These are phyloP conservation scores for Tricholoma matsutake DNA, from an alignment of 768 basidiomycete species.

Conservation along the genomic window DNA sequence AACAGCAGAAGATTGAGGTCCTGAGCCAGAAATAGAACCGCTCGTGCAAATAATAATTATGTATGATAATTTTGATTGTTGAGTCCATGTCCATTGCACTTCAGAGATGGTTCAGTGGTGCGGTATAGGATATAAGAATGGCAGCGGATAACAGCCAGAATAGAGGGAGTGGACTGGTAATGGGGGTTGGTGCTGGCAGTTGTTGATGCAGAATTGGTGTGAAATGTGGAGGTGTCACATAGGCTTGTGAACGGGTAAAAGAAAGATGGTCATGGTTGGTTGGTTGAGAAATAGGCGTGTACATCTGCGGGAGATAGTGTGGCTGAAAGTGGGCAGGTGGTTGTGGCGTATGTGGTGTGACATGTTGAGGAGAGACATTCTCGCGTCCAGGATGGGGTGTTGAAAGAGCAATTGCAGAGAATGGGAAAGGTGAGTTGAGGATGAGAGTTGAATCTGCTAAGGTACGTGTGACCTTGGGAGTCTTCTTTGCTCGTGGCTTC, in stretches of 20 bases:
- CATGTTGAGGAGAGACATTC: neutral
- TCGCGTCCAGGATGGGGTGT: neutral
- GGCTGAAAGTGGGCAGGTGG: too few relatives aligned
- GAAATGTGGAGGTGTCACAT: neutral
- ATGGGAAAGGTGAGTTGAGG: neutral
- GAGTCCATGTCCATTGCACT: too few relatives aligned
- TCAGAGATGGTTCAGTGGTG: too few relatives aligned
- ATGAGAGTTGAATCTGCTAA: neutral
- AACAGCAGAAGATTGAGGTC: conserved; percentile 6
- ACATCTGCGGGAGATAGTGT: neutral
- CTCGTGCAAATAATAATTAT: neutral
- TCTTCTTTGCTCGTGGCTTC: neutral
- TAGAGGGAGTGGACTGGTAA: neutral
- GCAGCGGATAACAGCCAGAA: neutral
- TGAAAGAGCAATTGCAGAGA: neutral
- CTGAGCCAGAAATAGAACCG: neutral
- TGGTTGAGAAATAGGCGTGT: neutral
- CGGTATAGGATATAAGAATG: neutral
- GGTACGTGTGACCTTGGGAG: neutral
- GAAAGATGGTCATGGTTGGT: neutral
- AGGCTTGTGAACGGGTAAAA: neutral
- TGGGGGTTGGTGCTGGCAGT: too few relatives aligned
- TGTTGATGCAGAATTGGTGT: neutral
- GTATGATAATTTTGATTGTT: too few relatives aligned
- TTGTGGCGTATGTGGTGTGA: neutral